Base-by-base conservation (phyloP, 805 yeast species). In the Vanderwaltozyma polyspora region DNA sequence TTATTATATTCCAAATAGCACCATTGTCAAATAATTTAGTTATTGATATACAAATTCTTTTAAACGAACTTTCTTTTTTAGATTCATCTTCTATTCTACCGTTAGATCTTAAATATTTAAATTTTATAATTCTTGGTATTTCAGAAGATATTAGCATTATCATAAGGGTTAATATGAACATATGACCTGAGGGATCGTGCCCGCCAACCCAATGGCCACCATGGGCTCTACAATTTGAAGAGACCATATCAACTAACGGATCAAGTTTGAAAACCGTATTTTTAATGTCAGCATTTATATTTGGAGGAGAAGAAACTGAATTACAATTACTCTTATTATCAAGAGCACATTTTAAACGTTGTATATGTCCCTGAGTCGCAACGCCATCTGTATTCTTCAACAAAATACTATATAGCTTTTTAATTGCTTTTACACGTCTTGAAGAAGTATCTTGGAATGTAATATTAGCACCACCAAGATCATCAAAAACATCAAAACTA, bases 181-280 rank as follows among this genome's bases (percentile, higher is more conserved):
- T 79, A 52, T 91, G 98, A 0, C 98, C 98, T 40, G 89, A 79
- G 5, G 97, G 95, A 60, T 91, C 98, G 52, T 85, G 95, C 0
- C 98, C 98, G 1, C 95, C 85, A 6, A 44, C 40, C 91, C 89
- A 81, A 12, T 48, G 38, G 0, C 97, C 79, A 33, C 76, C 85
- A 49, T 70, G 19, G 40, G 51, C 33, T 53, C 91, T 57, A 53
- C 91, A 71, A 1, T 53, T 44, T 1, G 63, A 53, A 0, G 57
- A 51, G n/a, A 44, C 40, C 12, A 25, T 19, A 4, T 28, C 25
- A 10, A 35, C 31, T 27, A 28, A 18, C 8, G 38, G 38, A 14
- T 31, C 39, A 14, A 19, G 11, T n/a, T 28, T 29, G 16, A 37
- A 29, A n/a, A 37, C 33, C 3, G 36, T 17, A 2, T 29, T 29